Base-by-base conservation (phyloP, 2,329 filamentous ascomycete species). In the Fusarium vanettenii region DNA sequence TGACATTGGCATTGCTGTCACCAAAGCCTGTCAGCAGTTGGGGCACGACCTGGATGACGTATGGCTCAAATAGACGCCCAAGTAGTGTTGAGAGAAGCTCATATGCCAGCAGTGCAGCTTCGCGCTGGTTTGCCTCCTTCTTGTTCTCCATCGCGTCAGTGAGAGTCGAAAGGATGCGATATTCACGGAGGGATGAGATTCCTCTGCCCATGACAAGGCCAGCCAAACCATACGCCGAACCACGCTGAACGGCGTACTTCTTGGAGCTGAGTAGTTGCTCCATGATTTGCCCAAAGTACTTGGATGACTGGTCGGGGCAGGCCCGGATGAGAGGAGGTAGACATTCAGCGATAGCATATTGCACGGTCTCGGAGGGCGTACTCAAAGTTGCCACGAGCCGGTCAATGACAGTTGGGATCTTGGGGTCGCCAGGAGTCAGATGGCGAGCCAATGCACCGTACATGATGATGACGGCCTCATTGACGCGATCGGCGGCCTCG, bases 401-500 rank as follows among this genome's bases (percentile, higher is more conserved):
- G 76, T 96, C 92, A 60, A 99, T 92, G 55, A 99, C 97, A 66
- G 93, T 92, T 1, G 95, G 95, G 59, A 98, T 91, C 79, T 97
- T 95, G 75, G 91, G 85, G 82, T 99, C 97, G n/a, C 95, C 95
- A 9, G 91, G 84, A 76, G 93, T 91, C 69, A 99, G 86, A 86
- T 99, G 97, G 61, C 94, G 92, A 50, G 95, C 97, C 41, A 99
- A 86, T 61, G 97, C 96, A 81, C 97, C 97, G 79, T 99, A 99
- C 82, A 99, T 93, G 78, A 99, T 97, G 77, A 99, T 95, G 62
- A 99, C 95, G 20, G 97, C 97, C 84, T 99, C 97, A 77, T 98
- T 98, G 73, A 98, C 93, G 69, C 95, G 91, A 82, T 99, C 97
- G 20, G 94, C 92, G 64, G 92, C 91, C 75, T 95, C 91, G 1